phyloP scores from a whole-genome alignment of 768 basidiomycete species.

The Mycena epipterygia region DNA sequence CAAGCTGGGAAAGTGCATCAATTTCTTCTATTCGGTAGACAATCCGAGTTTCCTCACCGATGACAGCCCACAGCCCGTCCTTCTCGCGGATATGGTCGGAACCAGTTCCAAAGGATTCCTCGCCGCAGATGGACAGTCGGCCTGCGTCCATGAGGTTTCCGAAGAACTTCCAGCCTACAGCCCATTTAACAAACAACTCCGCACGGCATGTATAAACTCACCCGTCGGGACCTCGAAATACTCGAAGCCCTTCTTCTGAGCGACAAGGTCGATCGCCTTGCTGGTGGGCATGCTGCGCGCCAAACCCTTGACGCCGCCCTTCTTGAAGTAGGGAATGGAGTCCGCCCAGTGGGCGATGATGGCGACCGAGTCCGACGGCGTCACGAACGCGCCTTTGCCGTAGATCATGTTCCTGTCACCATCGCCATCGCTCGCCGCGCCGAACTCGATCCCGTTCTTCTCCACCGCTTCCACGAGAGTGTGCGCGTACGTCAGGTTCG shows the following conservation, averaged over 20 bases:
- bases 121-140: conserved; percentile 96
- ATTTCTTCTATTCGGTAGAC: not conserved
- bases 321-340: conserved; percentile 91
- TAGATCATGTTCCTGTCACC: conserved; percentile 99
- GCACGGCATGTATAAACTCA: conserved; percentile 45
- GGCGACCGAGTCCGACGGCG: conserved; percentile 97
- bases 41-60: conserved; percentile 69
- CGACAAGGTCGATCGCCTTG: conserved; percentile 96
- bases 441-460: conserved; percentile 86
- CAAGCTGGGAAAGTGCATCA: conserved; percentile 71
- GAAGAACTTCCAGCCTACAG: conserved; percentile 99
- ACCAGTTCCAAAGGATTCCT: conserved; percentile 99
- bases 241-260: conserved; percentile 92
- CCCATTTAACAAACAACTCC: not conserved
- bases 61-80: conserved; percentile 97
- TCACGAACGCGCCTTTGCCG: conserved; percentile 97
- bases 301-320: conserved; percentile 93
- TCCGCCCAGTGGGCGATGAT: conserved; percentile 99
- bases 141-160: conserved; percentile 99
- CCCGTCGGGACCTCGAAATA: conserved; percentile 98
- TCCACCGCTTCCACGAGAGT: conserved; percentile 94
- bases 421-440: conserved; percentile 97
- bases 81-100: conserved; percentile 99
- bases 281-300: conserved; percentile 98
- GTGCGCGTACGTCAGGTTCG: conserved; percentile 98